Evolutionary conservation across 2,329 filamentous ascomycete species (phyloP).

Genomic region (Leptographium procerum): DNA sequence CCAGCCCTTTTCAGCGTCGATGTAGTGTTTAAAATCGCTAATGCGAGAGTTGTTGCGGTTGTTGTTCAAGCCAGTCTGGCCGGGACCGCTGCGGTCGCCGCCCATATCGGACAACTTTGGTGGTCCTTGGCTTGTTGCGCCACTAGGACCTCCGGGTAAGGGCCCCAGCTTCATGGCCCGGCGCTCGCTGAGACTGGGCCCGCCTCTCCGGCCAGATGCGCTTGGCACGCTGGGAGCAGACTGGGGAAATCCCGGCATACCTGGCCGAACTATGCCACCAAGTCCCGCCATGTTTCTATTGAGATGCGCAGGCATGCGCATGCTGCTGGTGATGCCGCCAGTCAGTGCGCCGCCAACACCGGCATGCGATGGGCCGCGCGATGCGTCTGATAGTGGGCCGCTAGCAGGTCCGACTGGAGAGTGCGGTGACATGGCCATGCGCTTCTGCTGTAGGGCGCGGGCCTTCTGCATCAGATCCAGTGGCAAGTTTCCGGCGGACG

Average conservation of each 20-base stretch:
- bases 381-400: slow-evolving; percentile 17
- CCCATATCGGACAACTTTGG: slow-evolving; percentile 34
- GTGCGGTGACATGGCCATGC: slow-evolving; percentile 20
- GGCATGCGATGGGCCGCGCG: slow-evolving; percentile 10
- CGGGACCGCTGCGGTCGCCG: slow-evolving; percentile 7
- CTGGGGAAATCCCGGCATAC: slow-evolving; percentile 36
- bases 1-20: slow-evolving; percentile 84
- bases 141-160: slow-evolving; percentile 28
- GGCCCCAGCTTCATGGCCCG: slow-evolving; percentile 48
- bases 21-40: slow-evolving; percentile 60
- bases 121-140: slow-evolving; percentile 20
- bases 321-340: slow-evolving; percentile 31
- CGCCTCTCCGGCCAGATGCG: slow-evolving; percentile 22
- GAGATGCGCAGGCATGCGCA: slow-evolving; percentile 30
- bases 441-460: slow-evolving; percentile 23
- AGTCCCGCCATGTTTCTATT: slow-evolving; percentile 12
- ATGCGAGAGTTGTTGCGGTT: slow-evolving; percentile 35
- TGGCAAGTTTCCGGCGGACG: slow-evolving; percentile 26
- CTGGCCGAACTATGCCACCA: slow-evolving; percentile 24
- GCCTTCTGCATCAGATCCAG: slow-evolving; percentile 29
- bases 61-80: slow-evolving; percentile 22
- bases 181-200: slow-evolving; percentile 53
- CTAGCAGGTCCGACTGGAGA: slow-evolving; percentile 18
- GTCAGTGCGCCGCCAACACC: slow-evolving; percentile 11
- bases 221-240: slow-evolving; percentile 40